phyloP scores from a whole-genome alignment of 495 filamentous ascomycete species.

The Hypoxylon trugodes region DNA sequence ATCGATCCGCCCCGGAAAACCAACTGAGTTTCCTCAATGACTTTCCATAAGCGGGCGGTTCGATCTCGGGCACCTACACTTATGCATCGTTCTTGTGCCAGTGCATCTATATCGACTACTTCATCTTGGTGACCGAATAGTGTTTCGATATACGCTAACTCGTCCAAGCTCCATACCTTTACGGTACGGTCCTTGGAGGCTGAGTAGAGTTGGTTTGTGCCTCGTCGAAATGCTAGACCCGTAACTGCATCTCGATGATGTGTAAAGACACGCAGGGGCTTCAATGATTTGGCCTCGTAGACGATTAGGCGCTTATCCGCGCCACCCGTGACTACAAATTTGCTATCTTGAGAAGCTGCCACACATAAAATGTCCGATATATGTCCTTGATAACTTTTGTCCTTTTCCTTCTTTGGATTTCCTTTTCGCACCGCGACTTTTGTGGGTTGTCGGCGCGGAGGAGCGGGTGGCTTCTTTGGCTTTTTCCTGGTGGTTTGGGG shows the following conservation, averaged over 20 bases:
- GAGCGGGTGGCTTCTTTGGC: slow-evolving; percentile 69
- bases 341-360: slow-evolving; percentile 86
- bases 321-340: slow-evolving; percentile 90
- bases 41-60: slow-evolving; percentile 96
- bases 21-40: slow-evolving; percentile 91
- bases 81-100: slow-evolving; percentile 86
- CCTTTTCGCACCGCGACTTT: slow-evolving; percentile 72
- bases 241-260: slow-evolving; percentile 91
- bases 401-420: slow-evolving; percentile 66
- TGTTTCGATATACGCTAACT: slow-evolving; percentile 90
- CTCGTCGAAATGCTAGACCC: slow-evolving; percentile 81
- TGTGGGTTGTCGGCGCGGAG: slow-evolving; percentile 74
- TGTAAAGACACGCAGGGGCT: slow-evolving; percentile 81
- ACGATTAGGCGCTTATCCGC: slow-evolving; percentile 82
- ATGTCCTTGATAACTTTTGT: slow-evolving; percentile 76
- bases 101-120: slow-evolving; percentile 81
- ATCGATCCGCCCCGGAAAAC: slow-evolving; percentile 86
- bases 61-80: slow-evolving; percentile 88
- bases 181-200: slow-evolving; percentile 87
- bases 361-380: slow-evolving; percentile 78
- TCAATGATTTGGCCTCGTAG: slow-evolving; percentile 82
- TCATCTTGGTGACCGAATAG: slow-evolving; percentile 95
- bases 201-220: slow-evolving; percentile 92
- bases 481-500: slow-evolving; percentile 62
- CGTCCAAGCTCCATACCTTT: slow-evolving; percentile 79